phyloP scores from a whole-genome alignment of 2,329 filamentous ascomycete genomes.

The Cercospora sp. region DNA sequence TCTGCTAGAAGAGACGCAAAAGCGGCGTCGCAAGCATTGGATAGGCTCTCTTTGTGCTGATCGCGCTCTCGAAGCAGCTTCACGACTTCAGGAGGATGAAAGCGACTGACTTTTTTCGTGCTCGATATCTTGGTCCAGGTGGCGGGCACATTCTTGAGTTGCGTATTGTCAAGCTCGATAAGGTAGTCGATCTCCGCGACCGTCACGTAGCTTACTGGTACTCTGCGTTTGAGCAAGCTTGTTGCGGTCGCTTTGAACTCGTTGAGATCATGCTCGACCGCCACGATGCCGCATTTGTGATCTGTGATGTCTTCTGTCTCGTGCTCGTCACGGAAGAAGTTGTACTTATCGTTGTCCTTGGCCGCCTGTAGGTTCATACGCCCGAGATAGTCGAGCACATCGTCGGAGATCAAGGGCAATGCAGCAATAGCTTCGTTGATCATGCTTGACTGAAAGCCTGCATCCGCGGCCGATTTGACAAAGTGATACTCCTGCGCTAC shows the following conservation, averaged over 20 bases:
- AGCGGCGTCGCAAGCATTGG: slow-evolving; percentile 84
- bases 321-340: slow-evolving; percentile 83
- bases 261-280: slow-evolving; percentile 84
- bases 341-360: slow-evolving; percentile 85
- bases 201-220: slow-evolving; percentile 72
- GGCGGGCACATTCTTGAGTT: slow-evolving; percentile 84
- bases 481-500: slow-evolving; percentile 75
- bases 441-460: slow-evolving; percentile 70
- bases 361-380: slow-evolving; percentile 84
- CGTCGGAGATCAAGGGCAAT: slow-evolving; percentile 73
- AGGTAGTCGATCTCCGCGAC: slow-evolving; percentile 92
- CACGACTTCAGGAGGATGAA: slow-evolving; percentile 90
- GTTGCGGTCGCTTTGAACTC: slow-evolving; percentile 72
- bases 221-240: slow-evolving; percentile 66
- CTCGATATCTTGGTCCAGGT: slow-evolving; percentile 94
- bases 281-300: slow-evolving; percentile 90
- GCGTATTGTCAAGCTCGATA: slow-evolving; percentile 82
- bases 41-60: slow-evolving; percentile 90
- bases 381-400: slow-evolving; percentile 73
- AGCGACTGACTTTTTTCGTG: slow-evolving; percentile 87
- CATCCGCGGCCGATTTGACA: slow-evolving; percentile 64
- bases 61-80: slow-evolving; percentile 82
- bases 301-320: slow-evolving; percentile 88
- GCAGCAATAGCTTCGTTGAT: slow-evolving; percentile 71
- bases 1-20: slow-evolving; percentile 70